These are phyloP conservation scores for Daldinia concentrica DNA, from an alignment of 495 filamentous ascomycete species.

Conservation along the genomic window DNA sequence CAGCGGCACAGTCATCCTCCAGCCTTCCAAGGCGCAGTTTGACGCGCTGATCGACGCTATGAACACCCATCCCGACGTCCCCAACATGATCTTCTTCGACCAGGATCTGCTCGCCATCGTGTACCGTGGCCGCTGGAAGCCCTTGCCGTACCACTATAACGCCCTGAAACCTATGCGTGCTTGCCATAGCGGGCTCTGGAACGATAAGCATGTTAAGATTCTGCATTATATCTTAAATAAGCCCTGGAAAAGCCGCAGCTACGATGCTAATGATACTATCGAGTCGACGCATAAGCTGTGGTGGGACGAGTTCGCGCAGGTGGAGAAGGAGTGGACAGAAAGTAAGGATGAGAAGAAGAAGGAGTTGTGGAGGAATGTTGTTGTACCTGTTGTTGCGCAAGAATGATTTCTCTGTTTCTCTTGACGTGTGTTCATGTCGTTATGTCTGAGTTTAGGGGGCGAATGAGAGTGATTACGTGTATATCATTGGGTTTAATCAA, in stretches of 20 bases:
- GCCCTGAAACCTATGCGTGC: slow-evolving; percentile 53
- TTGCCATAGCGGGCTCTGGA: slow-evolving; percentile 48
- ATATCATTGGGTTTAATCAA: slow-evolving; percentile 9
- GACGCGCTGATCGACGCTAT: slow-evolving; percentile 50
- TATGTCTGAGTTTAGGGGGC: background rate
- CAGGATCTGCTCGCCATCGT: slow-evolving; percentile 53
- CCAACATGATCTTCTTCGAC: slow-evolving; percentile 54
- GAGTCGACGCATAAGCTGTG: slow-evolving; percentile 52
- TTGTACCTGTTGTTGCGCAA: slow-evolving; percentile 53
- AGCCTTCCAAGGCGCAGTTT: slow-evolving; percentile 47
- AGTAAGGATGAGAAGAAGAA: slow-evolving; percentile 42
- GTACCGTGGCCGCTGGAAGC: slow-evolving; percentile 51
- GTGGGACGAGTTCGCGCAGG: slow-evolving; percentile 50
- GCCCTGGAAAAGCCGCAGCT: slow-evolving; percentile 51
- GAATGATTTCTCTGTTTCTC: slow-evolving; percentile 29
- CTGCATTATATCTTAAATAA: slow-evolving; percentile 54
- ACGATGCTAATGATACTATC: slow-evolving; percentile 45
- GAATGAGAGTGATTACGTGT: slow-evolving; percentile 2
- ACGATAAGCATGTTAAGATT: slow-evolving; percentile 49
- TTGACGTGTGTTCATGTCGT: background rate
- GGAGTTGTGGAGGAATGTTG: slow-evolving; percentile 48
- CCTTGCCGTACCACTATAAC: slow-evolving; percentile 51
- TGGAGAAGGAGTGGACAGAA: slow-evolving; percentile 50
- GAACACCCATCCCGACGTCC: slow-evolving; percentile 55
- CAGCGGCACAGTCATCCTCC: slow-evolving; percentile 51